Evolutionary conservation across 371 early-diverging fungal genomes (phyloP).

Genomic region (Mortierella sp.): DNA sequence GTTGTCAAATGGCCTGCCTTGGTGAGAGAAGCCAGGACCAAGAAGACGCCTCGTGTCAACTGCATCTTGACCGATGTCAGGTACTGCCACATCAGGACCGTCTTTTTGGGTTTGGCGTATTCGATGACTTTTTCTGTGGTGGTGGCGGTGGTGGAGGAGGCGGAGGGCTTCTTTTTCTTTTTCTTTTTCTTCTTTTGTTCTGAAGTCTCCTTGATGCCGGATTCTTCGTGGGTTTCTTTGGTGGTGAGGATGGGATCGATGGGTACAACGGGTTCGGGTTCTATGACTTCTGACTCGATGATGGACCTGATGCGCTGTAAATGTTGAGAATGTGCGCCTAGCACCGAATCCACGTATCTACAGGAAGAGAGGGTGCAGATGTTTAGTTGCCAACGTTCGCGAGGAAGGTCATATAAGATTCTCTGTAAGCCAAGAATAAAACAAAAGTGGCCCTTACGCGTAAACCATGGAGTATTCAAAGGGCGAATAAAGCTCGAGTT

Average conservation of each 20-base stretch:
- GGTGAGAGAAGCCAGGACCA: slow-evolving; percentile 55
- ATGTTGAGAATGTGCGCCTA: slow-evolving; percentile 58
- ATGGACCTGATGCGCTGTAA: slow-evolving; percentile 55
- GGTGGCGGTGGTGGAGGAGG: background rate
- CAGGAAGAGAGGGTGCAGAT: background rate
- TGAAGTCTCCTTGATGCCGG: slow-evolving; percentile 17
- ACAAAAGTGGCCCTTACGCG: slow-evolving; percentile 60
- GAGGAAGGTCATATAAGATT: background rate
- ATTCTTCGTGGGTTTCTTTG: slow-evolving; percentile 27
- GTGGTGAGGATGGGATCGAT: background rate
- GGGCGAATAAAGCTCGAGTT: slow-evolving; percentile 76
- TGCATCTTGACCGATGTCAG: slow-evolving; percentile 18
- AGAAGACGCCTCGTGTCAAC: slow-evolving; percentile 30
- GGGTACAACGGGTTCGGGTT: background rate
- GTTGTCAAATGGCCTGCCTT: slow-evolving; percentile 60
- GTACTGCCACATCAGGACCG: background rate
- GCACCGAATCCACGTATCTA: slow-evolving; percentile 55
- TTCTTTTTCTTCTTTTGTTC: slow-evolving; percentile 24
- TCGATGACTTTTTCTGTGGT: background rate
- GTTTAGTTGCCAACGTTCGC: background rate
- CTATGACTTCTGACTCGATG: background rate
- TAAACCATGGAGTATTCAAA: slow-evolving; percentile 80
- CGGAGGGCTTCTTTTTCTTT: slow-evolving; percentile 10
- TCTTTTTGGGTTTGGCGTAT: background rate
- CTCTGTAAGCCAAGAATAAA: background rate